Percentiles rank a stretch among this genome's conserved stretches.
Conservation (phyloP, 305 asterid genomes). For the Solanum hybrid region DNA sequence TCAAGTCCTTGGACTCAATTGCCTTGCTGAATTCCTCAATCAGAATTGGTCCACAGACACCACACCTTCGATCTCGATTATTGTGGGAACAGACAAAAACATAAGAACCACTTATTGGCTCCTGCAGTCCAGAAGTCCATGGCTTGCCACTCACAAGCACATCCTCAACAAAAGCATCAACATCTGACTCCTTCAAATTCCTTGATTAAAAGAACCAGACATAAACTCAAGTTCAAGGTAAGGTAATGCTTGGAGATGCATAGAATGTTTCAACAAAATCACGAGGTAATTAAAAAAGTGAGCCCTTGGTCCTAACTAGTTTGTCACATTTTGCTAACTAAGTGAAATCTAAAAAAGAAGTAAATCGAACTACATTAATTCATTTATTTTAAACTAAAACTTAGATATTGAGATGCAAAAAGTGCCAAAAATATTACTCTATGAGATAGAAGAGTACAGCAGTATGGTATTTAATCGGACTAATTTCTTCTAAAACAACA, state of each 20-base stretch:
- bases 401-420: background rate
- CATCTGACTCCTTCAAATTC: conserved; percentile 39
- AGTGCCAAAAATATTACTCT: background rate
- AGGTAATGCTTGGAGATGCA: background rate
- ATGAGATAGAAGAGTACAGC: background rate
- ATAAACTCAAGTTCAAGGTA: background rate
- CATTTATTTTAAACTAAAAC: background rate
- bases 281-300: background rate
- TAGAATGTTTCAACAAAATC: background rate
- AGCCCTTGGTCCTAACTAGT: background rate
- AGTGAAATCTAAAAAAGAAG: background rate
- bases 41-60: conserved; percentile 90
- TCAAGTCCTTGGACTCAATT: conserved; percentile 46
- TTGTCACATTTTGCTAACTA: background rate
- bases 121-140: conserved; percentile 58
- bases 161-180: conserved; percentile 74
- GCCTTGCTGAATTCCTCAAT: conserved; percentile 66
- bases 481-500: background rate
- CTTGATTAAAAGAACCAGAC: conserved; percentile 10
- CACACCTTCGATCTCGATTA: conserved; percentile 77
- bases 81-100: conserved; percentile 92
- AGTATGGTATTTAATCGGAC: background rate
- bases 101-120: conserved; percentile 61
- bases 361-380: background rate
- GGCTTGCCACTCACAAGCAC: conserved; percentile 71